Base-by-base conservation (phyloP, 768 basidiomycete genomes). In the Pisolithus orientalis region DNA sequence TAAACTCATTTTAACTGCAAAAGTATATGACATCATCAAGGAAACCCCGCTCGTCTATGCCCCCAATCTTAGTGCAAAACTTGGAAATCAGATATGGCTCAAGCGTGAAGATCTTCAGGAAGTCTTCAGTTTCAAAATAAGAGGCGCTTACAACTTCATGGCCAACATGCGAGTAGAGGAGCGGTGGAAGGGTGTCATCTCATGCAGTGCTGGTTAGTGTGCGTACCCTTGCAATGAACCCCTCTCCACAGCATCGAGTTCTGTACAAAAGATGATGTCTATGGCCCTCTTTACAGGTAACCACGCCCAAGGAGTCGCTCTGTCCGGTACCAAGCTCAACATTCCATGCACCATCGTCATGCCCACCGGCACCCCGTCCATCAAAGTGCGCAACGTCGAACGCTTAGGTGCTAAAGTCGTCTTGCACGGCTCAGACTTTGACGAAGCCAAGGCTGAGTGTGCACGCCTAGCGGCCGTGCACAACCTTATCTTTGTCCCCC, bases 101-200 rank as follows among this genome's bases (percentile, higher is more conserved):
- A 99, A 99, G 72, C 83, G 96, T 25, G 96, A 99, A 69, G 96
- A 99, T 63, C 78, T 96, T 2, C 95, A 98, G 44, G 87, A 92
- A 62, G 96, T 99, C 17, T 99, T 99, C 68, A 94, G 91, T 67
- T 99, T 99, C 83, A 99, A 99, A 66, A 94, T 98, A 44, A 79
- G 96, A 5, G 96, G 96, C 24, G 96, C 96, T 31, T 99, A 96
- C 74, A 99, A 99, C 69, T 90, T 96, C 62, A 99, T 99, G 95
- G 91, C 91, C 21, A 80, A 80, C 68, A 74, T 99, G 34, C 75
- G 75, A 7, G 85, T 87, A 31, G 91, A 94, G 51, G 95, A 98
- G 64, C 78, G 92, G 53, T 94, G 94, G 90, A 94, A 94, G 69
- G 96, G 96, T 53, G 96, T 99, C 59, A 77, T 98, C 50, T 97